Percentiles rank a stretch among this genome's conserved stretches.
Conservation (phyloP, 306 rosid genomes). For the Astragalus glycyphyllos region DNA sequence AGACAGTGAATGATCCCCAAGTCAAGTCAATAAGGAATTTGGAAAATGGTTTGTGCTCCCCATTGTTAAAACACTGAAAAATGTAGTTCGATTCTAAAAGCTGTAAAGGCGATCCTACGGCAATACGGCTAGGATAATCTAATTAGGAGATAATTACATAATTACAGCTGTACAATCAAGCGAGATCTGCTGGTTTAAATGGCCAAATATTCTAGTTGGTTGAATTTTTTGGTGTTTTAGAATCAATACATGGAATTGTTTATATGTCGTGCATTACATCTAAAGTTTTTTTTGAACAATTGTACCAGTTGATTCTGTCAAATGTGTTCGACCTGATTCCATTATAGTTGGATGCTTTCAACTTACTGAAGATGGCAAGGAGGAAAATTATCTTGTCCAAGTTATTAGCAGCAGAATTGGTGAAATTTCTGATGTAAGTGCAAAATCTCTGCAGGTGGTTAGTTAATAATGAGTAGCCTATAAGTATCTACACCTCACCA, state of each 20-base stretch:
- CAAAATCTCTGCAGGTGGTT: slow-evolving; percentile 21
- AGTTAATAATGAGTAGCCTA: slow-evolving; percentile 19
- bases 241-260: slow-evolving; percentile 2
- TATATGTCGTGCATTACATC: slow-evolving; percentile 29
- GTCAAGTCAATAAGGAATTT: too few species aligned
- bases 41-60: too few species aligned
- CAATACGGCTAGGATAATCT: too few species aligned
- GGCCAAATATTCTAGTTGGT: background rate
- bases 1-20: too few species aligned
- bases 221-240: slow-evolving; percentile 9
- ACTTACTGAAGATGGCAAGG: slow-evolving; percentile 69
- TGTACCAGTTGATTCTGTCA: slow-evolving; percentile 85
- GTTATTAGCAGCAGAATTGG: slow-evolving; percentile 74
- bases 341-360: slow-evolving; percentile 88
- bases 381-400: slow-evolving; percentile 80
- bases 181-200: too few species aligned
- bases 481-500: slow-evolving; percentile 19
- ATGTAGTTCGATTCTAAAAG: too few species aligned
- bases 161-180: too few species aligned
- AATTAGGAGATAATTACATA: too few species aligned
- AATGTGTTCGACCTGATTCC: slow-evolving; percentile 85
- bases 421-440: slow-evolving; percentile 72
- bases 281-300: slow-evolving; percentile 47
- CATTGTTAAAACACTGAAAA: too few species aligned
- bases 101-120: too few species aligned